phyloP scores from a whole-genome alignment of 352 stramenopile species.

The Phytophthora cryptogea region DNA sequence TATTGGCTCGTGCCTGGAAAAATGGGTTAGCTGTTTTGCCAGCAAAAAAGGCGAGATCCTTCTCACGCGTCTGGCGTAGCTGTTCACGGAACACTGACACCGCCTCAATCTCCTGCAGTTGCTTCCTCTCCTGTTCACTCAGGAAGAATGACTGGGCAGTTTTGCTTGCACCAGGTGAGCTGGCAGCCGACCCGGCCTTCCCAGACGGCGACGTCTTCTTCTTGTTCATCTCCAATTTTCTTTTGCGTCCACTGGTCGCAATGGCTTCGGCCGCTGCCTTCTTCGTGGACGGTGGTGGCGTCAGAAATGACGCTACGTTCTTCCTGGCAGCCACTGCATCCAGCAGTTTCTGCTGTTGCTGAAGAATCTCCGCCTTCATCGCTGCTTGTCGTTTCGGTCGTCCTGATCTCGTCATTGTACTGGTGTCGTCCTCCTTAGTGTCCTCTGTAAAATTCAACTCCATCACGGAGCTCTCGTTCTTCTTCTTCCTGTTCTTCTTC shows the following conservation, averaged over 20 bases:
- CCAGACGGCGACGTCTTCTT: slow-evolving; percentile 41
- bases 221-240: slow-evolving; percentile 69
- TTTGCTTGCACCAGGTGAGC: slow-evolving; percentile 27
- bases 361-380: slow-evolving; percentile 46
- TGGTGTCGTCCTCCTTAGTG: slow-evolving; percentile 5
- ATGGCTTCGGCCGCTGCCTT: slow-evolving; percentile 17
- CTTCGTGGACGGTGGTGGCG: slow-evolving; percentile 34
- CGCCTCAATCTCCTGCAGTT: slow-evolving; percentile 73
- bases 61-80: slow-evolving; percentile 64
- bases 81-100: slow-evolving; percentile 67
- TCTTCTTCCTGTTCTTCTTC: slow-evolving; percentile 20
- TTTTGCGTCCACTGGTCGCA: slow-evolving; percentile 40
- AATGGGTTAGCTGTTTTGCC: slow-evolving; percentile 66
- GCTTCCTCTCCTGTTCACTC: slow-evolving; percentile 63
- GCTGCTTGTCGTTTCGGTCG: slow-evolving; percentile 64
- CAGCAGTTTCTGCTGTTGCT: slow-evolving; percentile 43
- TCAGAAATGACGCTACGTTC: slow-evolving; percentile 35
- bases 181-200: slow-evolving; percentile 24
- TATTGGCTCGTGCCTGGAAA: slow-evolving; percentile 47
- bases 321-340: slow-evolving; percentile 34
- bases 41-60: slow-evolving; percentile 74
- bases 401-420: slow-evolving; percentile 33
- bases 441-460: slow-evolving; percentile 15
- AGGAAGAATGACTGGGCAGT: slow-evolving; percentile 65
- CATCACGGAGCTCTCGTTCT: slow-evolving; percentile 5